Conservation (phyloP, 2,329 filamentous ascomycete genomes). For the Fusarium annulatum region DNA sequence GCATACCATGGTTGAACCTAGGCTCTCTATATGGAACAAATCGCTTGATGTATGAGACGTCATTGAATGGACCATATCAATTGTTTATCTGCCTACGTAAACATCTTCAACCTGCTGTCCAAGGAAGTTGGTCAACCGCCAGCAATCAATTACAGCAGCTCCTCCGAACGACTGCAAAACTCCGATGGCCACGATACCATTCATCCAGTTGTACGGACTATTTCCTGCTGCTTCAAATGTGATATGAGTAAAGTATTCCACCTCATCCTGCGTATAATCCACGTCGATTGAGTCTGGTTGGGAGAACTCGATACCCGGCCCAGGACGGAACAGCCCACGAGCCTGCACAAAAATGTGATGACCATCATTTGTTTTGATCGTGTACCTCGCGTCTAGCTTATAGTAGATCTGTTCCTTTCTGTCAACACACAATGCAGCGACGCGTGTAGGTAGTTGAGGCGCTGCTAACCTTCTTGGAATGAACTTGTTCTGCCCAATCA, state of each 20-base stretch:
- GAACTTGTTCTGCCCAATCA: not conserved
- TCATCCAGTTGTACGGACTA: constrained; percentile 32
- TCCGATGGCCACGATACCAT: constrained; percentile 28
- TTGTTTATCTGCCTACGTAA: not conserved
- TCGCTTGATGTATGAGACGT: not conserved
- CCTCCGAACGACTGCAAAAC: constrained; percentile 10
- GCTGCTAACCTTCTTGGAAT: not conserved
- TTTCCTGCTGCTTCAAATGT: constrained; percentile 27
- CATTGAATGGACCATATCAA: not conserved
- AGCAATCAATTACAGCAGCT: constrained; percentile 33
- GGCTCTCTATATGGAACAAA: not conserved
- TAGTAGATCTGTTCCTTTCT: not conserved
- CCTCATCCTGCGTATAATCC: constrained; percentile 20
- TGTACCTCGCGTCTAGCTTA: not conserved
- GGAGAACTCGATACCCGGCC: not conserved
- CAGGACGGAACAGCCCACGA: not conserved
- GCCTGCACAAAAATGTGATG: not conserved
- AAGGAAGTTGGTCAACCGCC: constrained; percentile 35
- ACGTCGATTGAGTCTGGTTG: not conserved
- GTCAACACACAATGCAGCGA: not conserved
- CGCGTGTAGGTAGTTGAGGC: not conserved
- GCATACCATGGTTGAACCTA: not conserved
- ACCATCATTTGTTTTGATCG: not conserved
- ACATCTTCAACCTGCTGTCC: not conserved
- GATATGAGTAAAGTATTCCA: constrained; percentile 37